These are phyloP conservation scores for Myotisia sp. DNA, from an alignment of 2,329 filamentous ascomycete genomes.

Conservation along the genomic window DNA sequence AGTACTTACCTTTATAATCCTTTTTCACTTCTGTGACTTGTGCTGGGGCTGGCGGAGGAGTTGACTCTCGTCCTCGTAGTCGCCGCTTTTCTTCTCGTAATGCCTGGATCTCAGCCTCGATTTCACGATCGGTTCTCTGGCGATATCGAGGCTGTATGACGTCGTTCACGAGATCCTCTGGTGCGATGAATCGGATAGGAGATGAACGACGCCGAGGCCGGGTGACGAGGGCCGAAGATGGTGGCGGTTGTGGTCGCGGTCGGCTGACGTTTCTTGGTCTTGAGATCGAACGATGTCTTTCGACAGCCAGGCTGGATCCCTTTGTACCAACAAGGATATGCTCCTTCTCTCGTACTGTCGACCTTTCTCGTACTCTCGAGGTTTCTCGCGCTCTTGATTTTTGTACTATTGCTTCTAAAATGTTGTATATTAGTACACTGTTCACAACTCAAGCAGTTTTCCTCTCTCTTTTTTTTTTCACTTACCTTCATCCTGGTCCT, in stretches of 20 bases:
- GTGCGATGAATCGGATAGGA: slow-evolving; percentile 23
- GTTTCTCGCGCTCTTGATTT: slow-evolving; percentile 7
- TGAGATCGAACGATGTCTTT: slow-evolving; percentile 18
- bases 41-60: slow-evolving; percentile 29
- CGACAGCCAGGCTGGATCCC: slow-evolving; percentile 21
- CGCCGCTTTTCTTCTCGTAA: too few species aligned
- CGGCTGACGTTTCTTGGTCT: background rate
- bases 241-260: background rate
- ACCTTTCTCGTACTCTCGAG: slow-evolving; percentile 4
- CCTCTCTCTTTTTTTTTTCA: too few species aligned
- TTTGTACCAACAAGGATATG: slow-evolving; percentile 13
- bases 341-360: slow-evolving; percentile 10
- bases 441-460: too few species aligned
- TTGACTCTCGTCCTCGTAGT: slow-evolving; percentile 53
- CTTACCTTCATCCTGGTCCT: slow-evolving; percentile 31
- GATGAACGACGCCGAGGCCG: slow-evolving; percentile 24
- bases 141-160: slow-evolving; percentile 36
- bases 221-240: too few species aligned
- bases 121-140: slow-evolving; percentile 44
- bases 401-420: background rate
- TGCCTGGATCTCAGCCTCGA: slow-evolving; percentile 56
- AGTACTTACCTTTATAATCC: slow-evolving; percentile 82
- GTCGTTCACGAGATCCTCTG: slow-evolving; percentile 25
- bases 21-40: slow-evolving; percentile 55
- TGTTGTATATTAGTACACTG: too few species aligned